These are phyloP conservation scores for Cystobasidium slooffiae DNA, from an alignment of 1,284 basidiomycete genomes.

Conservation along the genomic window DNA sequence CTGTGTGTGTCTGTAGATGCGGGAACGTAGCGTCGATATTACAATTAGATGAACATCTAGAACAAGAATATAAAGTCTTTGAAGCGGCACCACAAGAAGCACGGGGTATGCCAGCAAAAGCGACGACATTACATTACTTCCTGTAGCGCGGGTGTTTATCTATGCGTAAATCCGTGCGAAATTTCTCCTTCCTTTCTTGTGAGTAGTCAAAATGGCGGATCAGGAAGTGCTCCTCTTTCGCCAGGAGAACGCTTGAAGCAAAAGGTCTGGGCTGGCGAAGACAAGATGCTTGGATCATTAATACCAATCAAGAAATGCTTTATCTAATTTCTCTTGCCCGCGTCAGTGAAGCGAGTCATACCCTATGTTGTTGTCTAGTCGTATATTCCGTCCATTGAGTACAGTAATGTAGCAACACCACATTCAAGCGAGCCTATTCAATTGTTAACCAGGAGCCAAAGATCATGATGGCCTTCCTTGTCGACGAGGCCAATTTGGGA, in stretches of 20 bases:
- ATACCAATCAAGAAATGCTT: not conserved
- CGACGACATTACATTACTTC: constrained; percentile 42
- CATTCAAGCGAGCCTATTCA: too few relatives aligned
- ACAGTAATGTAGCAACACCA: too few relatives aligned
- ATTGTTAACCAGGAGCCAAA: too few relatives aligned
- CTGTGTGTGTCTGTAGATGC: constrained; percentile 62
- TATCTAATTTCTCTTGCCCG: too few relatives aligned
- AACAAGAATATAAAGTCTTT: constrained; percentile 90
- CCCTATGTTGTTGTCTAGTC: too few relatives aligned
- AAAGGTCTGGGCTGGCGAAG: too few relatives aligned
- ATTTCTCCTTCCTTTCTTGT: not conserved
- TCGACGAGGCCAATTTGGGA: not conserved
- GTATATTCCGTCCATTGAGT: too few relatives aligned
- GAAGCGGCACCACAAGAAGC: constrained; percentile 64
- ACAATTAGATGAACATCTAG: constrained; percentile 85
- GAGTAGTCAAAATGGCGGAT: not conserved
- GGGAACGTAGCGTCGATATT: constrained; percentile 93
- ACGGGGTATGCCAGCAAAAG: constrained; percentile 37
- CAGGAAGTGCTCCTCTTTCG: constrained; percentile 26
- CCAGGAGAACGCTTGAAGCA: not conserved
- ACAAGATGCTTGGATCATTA: not conserved
- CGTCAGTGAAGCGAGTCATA: too few relatives aligned
- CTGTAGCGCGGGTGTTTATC: not conserved
- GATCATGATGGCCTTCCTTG: too few relatives aligned
- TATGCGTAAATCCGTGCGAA: not conserved